A percentile compares a stretch with the other conserved stretches of the same genome.
phyloP scores from a whole-genome alignment of 768 basidiomycete genomes.

The Naganishia onofrii region DNA sequence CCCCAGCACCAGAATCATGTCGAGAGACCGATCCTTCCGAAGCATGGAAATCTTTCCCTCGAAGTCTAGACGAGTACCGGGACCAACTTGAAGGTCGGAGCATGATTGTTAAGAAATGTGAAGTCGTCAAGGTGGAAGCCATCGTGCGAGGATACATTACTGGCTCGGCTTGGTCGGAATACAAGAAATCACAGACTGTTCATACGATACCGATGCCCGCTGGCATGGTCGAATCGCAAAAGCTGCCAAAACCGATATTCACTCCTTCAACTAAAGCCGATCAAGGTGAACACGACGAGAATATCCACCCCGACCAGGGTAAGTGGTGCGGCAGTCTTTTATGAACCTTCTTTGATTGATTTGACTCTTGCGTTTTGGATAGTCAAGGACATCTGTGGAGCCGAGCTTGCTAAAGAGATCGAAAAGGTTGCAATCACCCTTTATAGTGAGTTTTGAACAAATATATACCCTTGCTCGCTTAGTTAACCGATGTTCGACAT shows the following conservation, averaged over 20 bases:
- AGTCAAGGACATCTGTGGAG: constrained; percentile 53
- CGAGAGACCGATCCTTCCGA: constrained; percentile 9
- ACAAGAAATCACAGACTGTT: constrained; percentile 79
- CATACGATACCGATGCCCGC: constrained; percentile 76
- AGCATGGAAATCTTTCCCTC: constrained; percentile 66
- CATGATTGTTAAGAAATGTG: constrained; percentile 87
- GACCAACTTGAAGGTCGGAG: constrained; percentile 75
- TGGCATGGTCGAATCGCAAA: constrained; percentile 79
- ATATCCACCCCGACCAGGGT: constrained; percentile 82
- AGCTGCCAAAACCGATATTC: constrained; percentile 77
- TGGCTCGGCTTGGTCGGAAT: constrained; percentile 96
- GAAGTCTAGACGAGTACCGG: constrained; percentile 68
- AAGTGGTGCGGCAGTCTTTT: constrained; percentile 26
- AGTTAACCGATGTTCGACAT: neutral
- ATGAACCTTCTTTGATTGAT: neutral
- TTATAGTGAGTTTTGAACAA: constrained; percentile 43
- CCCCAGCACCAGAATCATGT: constrained; percentile 25
- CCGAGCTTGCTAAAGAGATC: constrained; percentile 49
- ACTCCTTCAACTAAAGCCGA: constrained; percentile 98
- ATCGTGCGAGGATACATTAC: constrained; percentile 95
- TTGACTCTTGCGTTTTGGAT: neutral
- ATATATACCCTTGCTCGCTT: neutral
- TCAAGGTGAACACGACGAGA: constrained; percentile 90
- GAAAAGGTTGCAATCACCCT: constrained; percentile 47
- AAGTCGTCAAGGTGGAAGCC: constrained; percentile 85